Evolutionary conservation across 108 stramenopile species (phyloP), one percentile per base, ranked within the genome.

Genomic region (Cyclotella sp.): DNA sequence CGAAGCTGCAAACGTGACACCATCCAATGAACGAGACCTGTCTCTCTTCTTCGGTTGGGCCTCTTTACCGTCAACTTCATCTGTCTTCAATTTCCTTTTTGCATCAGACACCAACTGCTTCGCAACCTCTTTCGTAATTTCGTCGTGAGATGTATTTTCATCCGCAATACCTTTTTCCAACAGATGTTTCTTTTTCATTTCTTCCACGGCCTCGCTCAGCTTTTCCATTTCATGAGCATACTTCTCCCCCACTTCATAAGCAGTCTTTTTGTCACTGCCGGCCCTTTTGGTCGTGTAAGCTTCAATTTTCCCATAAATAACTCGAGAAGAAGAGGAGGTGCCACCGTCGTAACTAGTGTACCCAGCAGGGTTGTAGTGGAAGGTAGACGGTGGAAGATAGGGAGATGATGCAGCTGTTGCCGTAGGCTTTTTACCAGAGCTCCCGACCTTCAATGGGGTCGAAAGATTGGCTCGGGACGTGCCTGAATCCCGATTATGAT

Each of bases 241-340:
- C 51, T 82, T 85, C 49, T 93, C 88, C 6, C 91, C 91, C 66
- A 95, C 75, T 28, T 85, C 87, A 64, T 85, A 75, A 9, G 94
- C 94, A 54, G 87, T 92, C 74, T 92, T 95, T 77, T 95, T 95
- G 67, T 95, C 94, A 27, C 70, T 85, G 0, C 90, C 89, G 0
- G 88, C 94, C 19, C 94, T 77, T 74, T 95, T 95, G 90, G 91
- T 93, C 2, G 90, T 87, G 82, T 87, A 95, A 34, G 92, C 94
- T 81, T 95, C 94, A 40, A 95, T 81, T 22, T 91, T 75, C 1
- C 94, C 94, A 55, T 95, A 87, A n/a, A 95, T 90, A 24, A 90
- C 82, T 12, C 94, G 87, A 8, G 86, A 87, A 12, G 89, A 69
- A 11, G 66, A 61, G 19, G 72, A 47, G 26, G 71, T 59, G 6